Conservation (phyloP, 129 eudicot genomes). For the Mikania micrantha region DNA sequence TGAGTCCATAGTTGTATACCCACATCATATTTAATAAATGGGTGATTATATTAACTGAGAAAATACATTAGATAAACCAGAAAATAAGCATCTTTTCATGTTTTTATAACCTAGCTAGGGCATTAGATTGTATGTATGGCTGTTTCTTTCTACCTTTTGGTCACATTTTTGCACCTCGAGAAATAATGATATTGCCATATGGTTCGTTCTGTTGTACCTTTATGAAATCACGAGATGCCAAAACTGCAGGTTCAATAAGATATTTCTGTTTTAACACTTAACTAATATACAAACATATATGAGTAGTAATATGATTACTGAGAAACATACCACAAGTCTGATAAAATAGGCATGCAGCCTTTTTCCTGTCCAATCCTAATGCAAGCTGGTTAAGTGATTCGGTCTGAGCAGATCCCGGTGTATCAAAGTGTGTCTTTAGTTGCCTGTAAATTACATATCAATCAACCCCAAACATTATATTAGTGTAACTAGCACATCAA, state of each 20-base stretch:
- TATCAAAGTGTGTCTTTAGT: conserved; percentile 73
- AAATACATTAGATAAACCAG: neutral
- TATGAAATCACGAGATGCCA: conserved; percentile 55
- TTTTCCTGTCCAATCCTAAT: conserved; percentile 59
- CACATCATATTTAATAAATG: neutral
- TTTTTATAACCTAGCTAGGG: neutral
- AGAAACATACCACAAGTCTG: conserved; percentile 63
- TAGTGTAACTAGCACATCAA: neutral
- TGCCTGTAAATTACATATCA: no score
- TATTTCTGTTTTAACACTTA: neutral
- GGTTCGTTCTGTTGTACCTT: conserved; percentile 57
- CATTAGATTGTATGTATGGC: no score
- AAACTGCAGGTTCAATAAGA: conserved; percentile 47
- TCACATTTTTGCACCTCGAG: conserved; percentile 77
- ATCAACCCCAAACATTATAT: conserved; percentile 7
- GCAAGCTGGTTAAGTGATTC: conserved; percentile 78
- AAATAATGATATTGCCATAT: conserved; percentile 64
- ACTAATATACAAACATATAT: neutral
- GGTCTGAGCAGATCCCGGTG: conserved; percentile 50
- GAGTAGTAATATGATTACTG: neutral
- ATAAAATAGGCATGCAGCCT: conserved; percentile 82
- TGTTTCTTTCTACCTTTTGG: conserved; percentile 7
- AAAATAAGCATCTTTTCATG: neutral
- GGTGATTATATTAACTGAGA: neutral
- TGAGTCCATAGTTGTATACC: neutral